phyloP scores from a whole-genome alignment of 805 yeast genomes.

The Candida lessepsii region DNA sequence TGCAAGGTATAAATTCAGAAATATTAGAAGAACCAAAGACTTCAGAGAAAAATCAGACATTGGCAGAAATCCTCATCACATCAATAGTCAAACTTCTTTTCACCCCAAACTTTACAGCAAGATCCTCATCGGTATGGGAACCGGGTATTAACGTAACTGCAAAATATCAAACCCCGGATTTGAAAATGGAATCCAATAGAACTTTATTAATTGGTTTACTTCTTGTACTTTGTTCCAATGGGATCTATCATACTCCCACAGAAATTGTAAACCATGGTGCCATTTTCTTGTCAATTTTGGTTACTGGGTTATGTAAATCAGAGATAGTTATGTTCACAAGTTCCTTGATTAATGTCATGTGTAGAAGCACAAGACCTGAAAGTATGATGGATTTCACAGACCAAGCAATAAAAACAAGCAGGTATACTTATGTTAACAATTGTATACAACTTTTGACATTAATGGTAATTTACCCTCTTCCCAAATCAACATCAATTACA shows the following conservation, averaged over 20 bases:
- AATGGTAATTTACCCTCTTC: slow-evolving; percentile 64
- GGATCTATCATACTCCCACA: slow-evolving; percentile 50
- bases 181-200: slow-evolving; percentile 57
- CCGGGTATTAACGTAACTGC: slow-evolving; percentile 65
- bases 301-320: slow-evolving; percentile 47
- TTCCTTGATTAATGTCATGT: slow-evolving; percentile 64
- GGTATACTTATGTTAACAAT: slow-evolving; percentile 50
- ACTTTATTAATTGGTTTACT: slow-evolving; percentile 65
- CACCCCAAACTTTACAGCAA: slow-evolving; percentile 51
- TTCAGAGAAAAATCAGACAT: no score
- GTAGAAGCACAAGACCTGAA: slow-evolving; percentile 50
- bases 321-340: slow-evolving; percentile 55
- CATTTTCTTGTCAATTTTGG: slow-evolving; percentile 56
- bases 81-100: slow-evolving; percentile 49
- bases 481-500: slow-evolving; percentile 34
- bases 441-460: slow-evolving; percentile 62
- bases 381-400: slow-evolving; percentile 41
- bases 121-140: slow-evolving; percentile 58
- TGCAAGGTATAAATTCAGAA: not conserved
- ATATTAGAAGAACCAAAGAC: not conserved
- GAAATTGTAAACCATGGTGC: slow-evolving; percentile 53
- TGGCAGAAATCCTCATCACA: slow-evolving; percentile 9
- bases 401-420: slow-evolving; percentile 26
- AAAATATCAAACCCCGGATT: slow-evolving; percentile 24
- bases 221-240: slow-evolving; percentile 57